Evolutionary conservation across 352 stramenopile genomes (phyloP).

Genomic region (Globisporangium orthogonon): DNA sequence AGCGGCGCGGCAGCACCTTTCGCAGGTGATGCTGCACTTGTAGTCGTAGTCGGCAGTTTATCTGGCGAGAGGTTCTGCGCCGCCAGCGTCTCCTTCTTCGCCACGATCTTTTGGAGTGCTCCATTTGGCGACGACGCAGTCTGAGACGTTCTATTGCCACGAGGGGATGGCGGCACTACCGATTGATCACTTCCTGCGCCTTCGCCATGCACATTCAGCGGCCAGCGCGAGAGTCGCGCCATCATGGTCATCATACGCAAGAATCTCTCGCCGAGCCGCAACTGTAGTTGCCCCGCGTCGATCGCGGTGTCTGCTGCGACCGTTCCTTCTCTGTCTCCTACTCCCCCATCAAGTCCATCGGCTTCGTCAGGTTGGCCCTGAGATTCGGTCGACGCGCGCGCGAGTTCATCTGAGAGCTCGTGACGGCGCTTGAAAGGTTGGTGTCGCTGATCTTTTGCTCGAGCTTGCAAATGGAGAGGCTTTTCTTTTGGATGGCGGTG

Average conservation of each 20-base stretch:
- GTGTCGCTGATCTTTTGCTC: background rate
- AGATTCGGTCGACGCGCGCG: background rate
- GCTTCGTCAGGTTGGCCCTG: background rate
- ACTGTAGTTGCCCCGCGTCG: slow-evolving; percentile 12
- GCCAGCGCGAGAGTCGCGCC: slow-evolving; percentile 25
- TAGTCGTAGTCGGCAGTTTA: background rate
- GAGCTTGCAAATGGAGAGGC: background rate
- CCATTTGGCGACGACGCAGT: background rate
- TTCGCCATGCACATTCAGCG: background rate
- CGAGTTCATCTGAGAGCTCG: background rate
- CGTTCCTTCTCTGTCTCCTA: background rate
- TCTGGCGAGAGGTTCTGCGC: slow-evolving; percentile 4
- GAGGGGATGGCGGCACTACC: background rate
- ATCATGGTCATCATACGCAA: slow-evolving; percentile 51
- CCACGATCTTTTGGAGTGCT: slow-evolving; percentile 4
- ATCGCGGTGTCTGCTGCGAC: background rate
- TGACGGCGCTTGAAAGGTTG: background rate
- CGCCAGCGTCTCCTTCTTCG: background rate
- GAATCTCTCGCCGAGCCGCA: slow-evolving; percentile 48
- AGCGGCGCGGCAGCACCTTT: slow-evolving; percentile 3
- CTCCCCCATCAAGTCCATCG: too few species aligned
- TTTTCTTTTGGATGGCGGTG: background rate
- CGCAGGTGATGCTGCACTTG: background rate
- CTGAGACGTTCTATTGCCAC: background rate
- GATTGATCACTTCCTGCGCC: background rate